Conservation (phyloP, 208 protist species). For the Leishmania tropica region DNA sequence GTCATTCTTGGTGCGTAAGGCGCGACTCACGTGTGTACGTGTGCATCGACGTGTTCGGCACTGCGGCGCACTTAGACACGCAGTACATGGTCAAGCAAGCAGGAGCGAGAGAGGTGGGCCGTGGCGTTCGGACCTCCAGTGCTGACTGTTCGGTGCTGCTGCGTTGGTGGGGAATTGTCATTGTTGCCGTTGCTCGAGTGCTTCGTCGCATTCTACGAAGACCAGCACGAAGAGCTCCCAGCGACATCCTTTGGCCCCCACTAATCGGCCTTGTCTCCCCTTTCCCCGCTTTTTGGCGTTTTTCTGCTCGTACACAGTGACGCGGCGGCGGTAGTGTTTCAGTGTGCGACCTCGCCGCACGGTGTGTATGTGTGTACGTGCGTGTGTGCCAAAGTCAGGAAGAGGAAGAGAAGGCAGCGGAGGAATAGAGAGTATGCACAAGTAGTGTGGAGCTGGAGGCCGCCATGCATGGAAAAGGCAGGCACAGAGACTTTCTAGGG, state of each 20-base stretch:
- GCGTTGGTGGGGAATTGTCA: not conserved
- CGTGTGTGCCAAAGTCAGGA: not conserved
- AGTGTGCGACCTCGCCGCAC: not conserved
- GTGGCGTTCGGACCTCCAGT: no score
- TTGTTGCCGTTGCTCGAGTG: not conserved
- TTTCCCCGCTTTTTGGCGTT: no score
- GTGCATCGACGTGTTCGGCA: not conserved
- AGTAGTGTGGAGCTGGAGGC: not conserved
- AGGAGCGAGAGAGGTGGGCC: no score
- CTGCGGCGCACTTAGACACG: no score
- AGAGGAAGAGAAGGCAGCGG: not conserved
- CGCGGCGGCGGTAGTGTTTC: not conserved
- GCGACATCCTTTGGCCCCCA: not conserved
- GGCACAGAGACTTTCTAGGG: not conserved
- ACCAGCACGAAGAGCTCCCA: not conserved
- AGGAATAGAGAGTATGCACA: not conserved
- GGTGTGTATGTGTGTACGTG: no score
- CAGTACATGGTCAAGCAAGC: no score
- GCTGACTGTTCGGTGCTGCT: not conserved
- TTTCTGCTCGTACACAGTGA: not conserved
- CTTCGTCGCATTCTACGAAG: not conserved
- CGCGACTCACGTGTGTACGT: not conserved
- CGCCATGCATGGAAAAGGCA: not conserved
- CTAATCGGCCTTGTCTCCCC: not conserved
- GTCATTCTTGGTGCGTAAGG: conserved; percentile 86